Evolutionary conservation across 768 basidiomycete species (phyloP), one percentile per base, ranked within the genome.

Genomic region (Piloderma croceum): DNA sequence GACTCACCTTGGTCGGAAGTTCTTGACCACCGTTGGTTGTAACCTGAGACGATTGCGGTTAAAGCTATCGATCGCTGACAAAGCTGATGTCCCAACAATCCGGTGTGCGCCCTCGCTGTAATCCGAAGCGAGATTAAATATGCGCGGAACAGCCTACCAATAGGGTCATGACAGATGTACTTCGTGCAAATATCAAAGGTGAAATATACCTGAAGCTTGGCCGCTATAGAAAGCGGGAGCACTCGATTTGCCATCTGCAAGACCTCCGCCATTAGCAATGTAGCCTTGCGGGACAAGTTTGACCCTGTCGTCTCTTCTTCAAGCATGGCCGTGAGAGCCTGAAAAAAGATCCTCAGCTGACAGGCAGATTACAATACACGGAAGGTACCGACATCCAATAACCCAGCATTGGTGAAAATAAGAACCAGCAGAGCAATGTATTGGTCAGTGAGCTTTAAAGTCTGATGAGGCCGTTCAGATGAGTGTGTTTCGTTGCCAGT

Each of bases 11-110:
- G 79, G 80, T 25, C 89, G 77, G 31, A 71, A 60, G 46, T 70
- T 70, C 48, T 76, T 81, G 22, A 71, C 59, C 31, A 68, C 58
- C 7, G 59, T 62, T 11, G 83, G 78, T 52, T 86, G 81, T 25
- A 88, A 52, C 34, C 86, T 76, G 6, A 79, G 66, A 42, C 77
- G 76, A 60, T 96, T 92, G n/a, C 94, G 82, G 52, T 93, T 91
- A 59, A 94, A 83, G 52, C 86, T 90, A 53, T 94, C 90, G 31
- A 99, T 90, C 1, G 87, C 81, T 0, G 88, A 81, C 38, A 99
- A 66, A 0, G 92, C 81, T 3, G 85, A 76, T 11, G 86, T 82
- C 3, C 93, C 94, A 7, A 90, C 69, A 44, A 90, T 87, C 32
- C 91, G 69, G 47, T 87, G 76, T 43, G 83, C 78, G 25, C 83